phyloP scores from a whole-genome alignment of 192 early-diverging fungal genomes.

The Chytriomyces sp. region DNA sequence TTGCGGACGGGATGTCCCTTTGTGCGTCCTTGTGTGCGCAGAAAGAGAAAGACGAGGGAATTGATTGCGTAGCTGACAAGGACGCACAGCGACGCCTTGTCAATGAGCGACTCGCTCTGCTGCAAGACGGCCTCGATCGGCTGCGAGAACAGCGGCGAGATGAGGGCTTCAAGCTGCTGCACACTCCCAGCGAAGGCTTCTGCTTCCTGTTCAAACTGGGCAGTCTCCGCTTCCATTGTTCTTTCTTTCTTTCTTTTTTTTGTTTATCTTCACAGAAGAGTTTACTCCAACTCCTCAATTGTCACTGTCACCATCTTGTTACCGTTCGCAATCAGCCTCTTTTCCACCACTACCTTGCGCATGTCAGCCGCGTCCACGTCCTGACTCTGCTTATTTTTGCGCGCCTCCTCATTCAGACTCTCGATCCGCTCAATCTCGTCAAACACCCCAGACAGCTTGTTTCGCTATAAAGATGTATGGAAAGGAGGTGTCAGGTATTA shows the following conservation, averaged over 20 bases:
- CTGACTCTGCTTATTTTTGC: background rate
- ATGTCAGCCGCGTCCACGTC: background rate
- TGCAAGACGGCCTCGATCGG: slow-evolving; percentile 3
- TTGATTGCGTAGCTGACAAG: slow-evolving; percentile 14
- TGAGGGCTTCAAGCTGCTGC: background rate
- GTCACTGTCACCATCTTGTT: slow-evolving; percentile 38
- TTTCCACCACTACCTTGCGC: background rate
- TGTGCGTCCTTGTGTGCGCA: slow-evolving; percentile 24
- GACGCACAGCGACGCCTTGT: slow-evolving; percentile 19
- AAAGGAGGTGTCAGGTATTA: too few species aligned
- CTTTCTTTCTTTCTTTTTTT: slow-evolving; percentile 20
- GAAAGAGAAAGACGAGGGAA: slow-evolving; percentile 12
- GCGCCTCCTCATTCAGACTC: background rate
- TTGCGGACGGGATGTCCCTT: slow-evolving; percentile 24
- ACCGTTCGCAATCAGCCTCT: slow-evolving; percentile 7
- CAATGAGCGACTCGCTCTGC: background rate
- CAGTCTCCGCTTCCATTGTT: slow-evolving; percentile 12
- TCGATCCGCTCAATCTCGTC: background rate
- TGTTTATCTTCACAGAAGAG: background rate
- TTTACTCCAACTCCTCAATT: slow-evolving; percentile 36
- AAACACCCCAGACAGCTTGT: background rate
- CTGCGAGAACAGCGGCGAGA: background rate
- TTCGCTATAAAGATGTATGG: too few species aligned
- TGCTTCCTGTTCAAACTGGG: background rate
- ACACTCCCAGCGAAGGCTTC: background rate